Evolutionary conservation across 495 filamentous ascomycete species (phyloP).

Genomic region (Penicillium diatomitis): DNA sequence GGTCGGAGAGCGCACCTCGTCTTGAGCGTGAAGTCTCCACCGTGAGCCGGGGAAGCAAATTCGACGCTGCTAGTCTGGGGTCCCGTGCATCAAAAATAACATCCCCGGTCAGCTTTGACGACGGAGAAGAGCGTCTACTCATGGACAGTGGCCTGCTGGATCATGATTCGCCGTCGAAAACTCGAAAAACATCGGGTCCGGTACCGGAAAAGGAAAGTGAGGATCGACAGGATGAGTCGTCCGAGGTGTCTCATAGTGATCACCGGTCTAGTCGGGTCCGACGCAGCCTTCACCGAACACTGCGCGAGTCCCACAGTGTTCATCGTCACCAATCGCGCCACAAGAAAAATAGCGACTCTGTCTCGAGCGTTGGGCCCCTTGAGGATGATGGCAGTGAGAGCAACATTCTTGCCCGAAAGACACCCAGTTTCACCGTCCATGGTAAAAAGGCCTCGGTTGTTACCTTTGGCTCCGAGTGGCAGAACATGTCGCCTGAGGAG

Average conservation of each 20-base stretch:
- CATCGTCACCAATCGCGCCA: conserved; percentile 56
- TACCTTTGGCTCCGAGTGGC: conserved; percentile 86
- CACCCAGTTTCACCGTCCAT: conserved; percentile 88
- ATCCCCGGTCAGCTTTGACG: conserved; percentile 30
- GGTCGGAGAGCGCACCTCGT: conserved; percentile 18
- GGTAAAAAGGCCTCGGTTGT: conserved; percentile 97
- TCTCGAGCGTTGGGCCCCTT: conserved; percentile 46
- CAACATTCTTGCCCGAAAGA: conserved; percentile 65
- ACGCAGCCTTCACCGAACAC: conserved; percentile 87
- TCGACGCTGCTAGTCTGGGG: conserved; percentile 30
- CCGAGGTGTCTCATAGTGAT: conserved; percentile 24
- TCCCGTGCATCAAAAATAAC: conserved; percentile 32
- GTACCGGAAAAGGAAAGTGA: conserved; percentile 30
- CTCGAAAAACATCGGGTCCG: conserved; percentile 25
- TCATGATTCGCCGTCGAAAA: conserved; percentile 29
- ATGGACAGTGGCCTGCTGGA: conserved; percentile 39
- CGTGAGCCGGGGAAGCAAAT: conserved; percentile 28
- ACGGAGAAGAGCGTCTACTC: conserved; percentile 41
- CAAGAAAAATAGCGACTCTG: conserved; percentile 67
- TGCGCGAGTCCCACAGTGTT: conserved; percentile 68
- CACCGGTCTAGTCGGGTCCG: conserved; percentile 53
- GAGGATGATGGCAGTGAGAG: conserved; percentile 49
- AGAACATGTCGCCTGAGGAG: conserved; percentile 72
- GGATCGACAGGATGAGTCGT: conserved; percentile 24
- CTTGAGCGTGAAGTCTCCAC: conserved; percentile 32